Conservation (phyloP, 2,329 filamentous ascomycete species). For the Scedosporium boydii region DNA sequence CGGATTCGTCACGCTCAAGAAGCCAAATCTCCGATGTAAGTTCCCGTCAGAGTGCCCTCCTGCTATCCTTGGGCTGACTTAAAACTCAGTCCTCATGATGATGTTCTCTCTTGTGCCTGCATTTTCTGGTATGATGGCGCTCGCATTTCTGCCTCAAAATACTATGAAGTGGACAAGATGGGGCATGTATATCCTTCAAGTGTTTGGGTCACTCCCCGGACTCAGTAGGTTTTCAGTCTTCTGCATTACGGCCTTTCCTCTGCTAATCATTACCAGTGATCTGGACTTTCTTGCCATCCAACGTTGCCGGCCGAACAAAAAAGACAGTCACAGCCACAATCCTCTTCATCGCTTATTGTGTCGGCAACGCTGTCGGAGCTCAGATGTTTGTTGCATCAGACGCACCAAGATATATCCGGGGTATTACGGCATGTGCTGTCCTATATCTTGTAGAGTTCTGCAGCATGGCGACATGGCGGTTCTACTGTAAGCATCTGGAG, state of each 20-base stretch:
- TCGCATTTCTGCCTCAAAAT: conserved; percentile 18
- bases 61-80: too few relatives aligned
- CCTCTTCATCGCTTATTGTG: conserved; percentile 49
- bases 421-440: conserved; percentile 15
- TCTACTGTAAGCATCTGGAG: conserved; percentile 14
- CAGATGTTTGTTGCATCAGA: too few relatives aligned
- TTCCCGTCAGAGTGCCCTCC: not conserved
- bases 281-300: conserved; percentile 28
- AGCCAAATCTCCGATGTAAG: conserved; percentile 19
- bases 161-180: conserved; percentile 19
- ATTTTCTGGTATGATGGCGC: conserved; percentile 20
- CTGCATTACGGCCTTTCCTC: too few relatives aligned
- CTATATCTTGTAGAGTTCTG: conserved; percentile 17
- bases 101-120: conserved; percentile 20
- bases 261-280: conserved; percentile 14
- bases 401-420: conserved; percentile 13
- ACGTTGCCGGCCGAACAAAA: conserved; percentile 54
- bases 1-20: conserved; percentile 15
- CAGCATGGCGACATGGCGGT: conserved; percentile 16
- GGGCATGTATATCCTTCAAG: conserved; percentile 22
- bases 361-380: conserved; percentile 36
- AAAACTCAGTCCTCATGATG: conserved; percentile 15
- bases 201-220: conserved; percentile 16
- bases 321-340: conserved; percentile 49
- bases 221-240: conserved; percentile 11